phyloP scores from a whole-genome alignment of 495 filamentous ascomycete species.

The Aspergillus bertholletiae region DNA sequence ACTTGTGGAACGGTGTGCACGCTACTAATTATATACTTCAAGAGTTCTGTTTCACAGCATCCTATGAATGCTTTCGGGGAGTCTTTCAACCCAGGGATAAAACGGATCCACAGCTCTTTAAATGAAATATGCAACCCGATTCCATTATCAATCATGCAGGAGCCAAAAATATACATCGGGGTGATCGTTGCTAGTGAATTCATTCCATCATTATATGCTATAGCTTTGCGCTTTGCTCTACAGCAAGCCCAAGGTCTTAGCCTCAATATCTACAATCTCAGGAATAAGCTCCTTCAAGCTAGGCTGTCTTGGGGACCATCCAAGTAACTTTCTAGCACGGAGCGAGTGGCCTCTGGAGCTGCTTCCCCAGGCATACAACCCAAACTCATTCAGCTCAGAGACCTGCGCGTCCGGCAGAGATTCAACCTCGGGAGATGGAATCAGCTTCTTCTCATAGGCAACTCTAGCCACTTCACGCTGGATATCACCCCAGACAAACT shows the following conservation, averaged over 20 bases:
- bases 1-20: too few relatives aligned
- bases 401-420: constrained; percentile 29
- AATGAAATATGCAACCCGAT: too few relatives aligned
- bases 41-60: too few relatives aligned
- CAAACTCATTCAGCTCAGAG: constrained; percentile 26
- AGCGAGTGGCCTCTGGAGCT: constrained; percentile 60
- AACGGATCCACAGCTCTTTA: too few relatives aligned
- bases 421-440: constrained; percentile 53
- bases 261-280: constrained; percentile 49
- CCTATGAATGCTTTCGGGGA: too few relatives aligned
- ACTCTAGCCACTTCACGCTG: constrained; percentile 55
- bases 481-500: constrained; percentile 69
- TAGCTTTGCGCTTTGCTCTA: constrained; percentile 21
- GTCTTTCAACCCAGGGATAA: too few relatives aligned
- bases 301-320: constrained; percentile 56
- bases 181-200: neutral
- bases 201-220: constrained; percentile 4
- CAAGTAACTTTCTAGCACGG: constrained; percentile 62
- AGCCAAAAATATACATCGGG: neutral
- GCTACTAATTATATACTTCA: too few relatives aligned
- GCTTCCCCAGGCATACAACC: constrained; percentile 53
- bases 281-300: constrained; percentile 55
- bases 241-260: constrained; percentile 57
- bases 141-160: too few relatives aligned
- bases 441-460: constrained; percentile 60